Base-by-base conservation (phyloP, 345 rosid genomes). In the Murraya paniculata region DNA sequence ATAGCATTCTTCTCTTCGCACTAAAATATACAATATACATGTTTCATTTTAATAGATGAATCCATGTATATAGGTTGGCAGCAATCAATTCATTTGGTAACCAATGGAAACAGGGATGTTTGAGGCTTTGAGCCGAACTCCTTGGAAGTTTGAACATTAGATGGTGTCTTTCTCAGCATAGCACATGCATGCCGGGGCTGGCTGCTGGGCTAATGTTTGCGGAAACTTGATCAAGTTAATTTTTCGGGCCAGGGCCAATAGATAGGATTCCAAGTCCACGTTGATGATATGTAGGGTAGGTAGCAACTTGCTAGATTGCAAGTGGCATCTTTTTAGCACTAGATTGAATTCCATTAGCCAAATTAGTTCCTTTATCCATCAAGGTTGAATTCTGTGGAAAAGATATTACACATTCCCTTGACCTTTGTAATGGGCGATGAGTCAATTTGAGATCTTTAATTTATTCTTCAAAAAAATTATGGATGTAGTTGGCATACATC, bases 371-470 rank as follows among this genome's bases (percentile, higher is more conserved):
- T 19, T 41, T 72, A 56, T 22, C 61, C 25, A 30, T 75, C 59
- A 6, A 28, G 21, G 77, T 61, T 41, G 28, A 57, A 61, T 74
- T 62, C 67, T 67, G 6, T 21, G 74, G 35, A 9, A 53, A 50
- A 71, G 21, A 14, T 28, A 14, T 27, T 27, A 30, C 68, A 45
- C 39, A 68, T 59, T 68, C 64, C 13, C 59, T 62, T 75, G 79
- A 69, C 83, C 53, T 64, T 76, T 76, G 77, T 6, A 18, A 41
- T 4, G 18, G n/a, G 59, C 66, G 38, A 38, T 50, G 57, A 70
- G 79, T 75, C 76, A 53, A 53, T n/a, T 31, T 21, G 31, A 62
- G 19, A 55, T 48, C 58, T 68, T 75, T 53, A 18, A 53, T 53
- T 18, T 74, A 75, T 64, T 53, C 71, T 75, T 28, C 21, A 22